Evolutionary conservation across 441 rosid species (phyloP).

Genomic region (Pelargonium australe): DNA sequence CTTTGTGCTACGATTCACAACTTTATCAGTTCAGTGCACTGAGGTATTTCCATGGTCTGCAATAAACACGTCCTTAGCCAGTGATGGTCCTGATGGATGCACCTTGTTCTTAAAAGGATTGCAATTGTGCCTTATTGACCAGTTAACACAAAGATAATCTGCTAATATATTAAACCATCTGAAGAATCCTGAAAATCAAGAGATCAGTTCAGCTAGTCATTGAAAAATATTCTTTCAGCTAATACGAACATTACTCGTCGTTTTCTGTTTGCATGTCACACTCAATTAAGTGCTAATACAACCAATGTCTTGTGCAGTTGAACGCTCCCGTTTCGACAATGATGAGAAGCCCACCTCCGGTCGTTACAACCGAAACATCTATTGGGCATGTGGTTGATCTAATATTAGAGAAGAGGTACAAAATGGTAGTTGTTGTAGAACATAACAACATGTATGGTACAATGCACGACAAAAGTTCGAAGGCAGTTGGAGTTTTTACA

Average conservation of each 20-base stretch:
- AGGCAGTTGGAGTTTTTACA: constrained; percentile 61
- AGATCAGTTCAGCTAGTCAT: neutral
- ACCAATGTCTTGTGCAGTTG: constrained; percentile 36
- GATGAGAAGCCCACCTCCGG: constrained; percentile 75
- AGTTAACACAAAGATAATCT: neutral
- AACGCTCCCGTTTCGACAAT: constrained; percentile 44
- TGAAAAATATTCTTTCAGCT: neutral
- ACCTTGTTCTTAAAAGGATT: neutral
- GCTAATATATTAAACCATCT: neutral
- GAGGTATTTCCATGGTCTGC: too few relatives aligned
- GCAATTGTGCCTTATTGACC: neutral
- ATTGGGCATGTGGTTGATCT: constrained; percentile 51
- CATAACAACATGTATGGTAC: constrained; percentile 27
- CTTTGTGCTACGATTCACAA: neutral
- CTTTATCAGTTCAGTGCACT: neutral
- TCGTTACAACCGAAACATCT: constrained; percentile 49
- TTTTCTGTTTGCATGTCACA: neutral
- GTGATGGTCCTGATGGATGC: neutral
- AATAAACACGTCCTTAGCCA: neutral
- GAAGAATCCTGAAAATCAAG: neutral
- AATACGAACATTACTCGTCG: too few relatives aligned
- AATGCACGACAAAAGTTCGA: constrained; percentile 28
- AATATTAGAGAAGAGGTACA: constrained; percentile 50
- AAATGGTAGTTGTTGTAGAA: constrained; percentile 59
- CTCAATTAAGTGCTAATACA: constrained; percentile 8